Percentiles rank a stretch among this genome's conserved stretches.
Evolutionary conservation across 2,329 filamentous ascomycete species (phyloP).

Genomic region (Ophiostoma triangulosporum): DNA sequence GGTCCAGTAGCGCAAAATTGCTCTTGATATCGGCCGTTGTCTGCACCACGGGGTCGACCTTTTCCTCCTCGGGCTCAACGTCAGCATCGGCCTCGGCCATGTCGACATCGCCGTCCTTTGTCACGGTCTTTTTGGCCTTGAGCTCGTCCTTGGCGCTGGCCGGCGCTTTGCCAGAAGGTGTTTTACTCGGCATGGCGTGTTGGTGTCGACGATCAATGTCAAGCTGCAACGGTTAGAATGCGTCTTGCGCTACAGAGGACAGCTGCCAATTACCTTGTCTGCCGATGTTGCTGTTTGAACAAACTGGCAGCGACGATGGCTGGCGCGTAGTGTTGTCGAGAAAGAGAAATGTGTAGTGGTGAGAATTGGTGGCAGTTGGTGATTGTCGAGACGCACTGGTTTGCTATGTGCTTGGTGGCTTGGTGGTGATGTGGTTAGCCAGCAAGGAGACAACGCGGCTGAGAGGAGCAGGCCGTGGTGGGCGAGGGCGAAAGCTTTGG

Average conservation of each 20-base stretch:
- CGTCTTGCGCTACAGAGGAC: too few species aligned
- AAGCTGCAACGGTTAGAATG: too few species aligned
- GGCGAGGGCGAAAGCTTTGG: constrained; percentile 5
- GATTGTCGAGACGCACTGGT: background rate
- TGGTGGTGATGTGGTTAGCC: constrained; percentile 5
- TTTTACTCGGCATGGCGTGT: constrained; percentile 54
- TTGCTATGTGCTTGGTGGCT: background rate
- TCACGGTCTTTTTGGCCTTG: constrained; percentile 51
- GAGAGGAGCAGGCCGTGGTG: background rate
- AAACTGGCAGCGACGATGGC: background rate
- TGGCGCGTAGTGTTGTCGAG: background rate
- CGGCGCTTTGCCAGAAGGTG: constrained; percentile 56
- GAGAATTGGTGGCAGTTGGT: background rate
- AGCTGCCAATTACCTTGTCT: background rate
- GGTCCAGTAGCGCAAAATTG: constrained; percentile 84
- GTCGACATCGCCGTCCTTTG: constrained; percentile 58
- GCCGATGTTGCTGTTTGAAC: background rate
- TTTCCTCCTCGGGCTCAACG: constrained; percentile 24
- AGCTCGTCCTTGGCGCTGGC: constrained; percentile 38
- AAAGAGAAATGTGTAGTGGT: background rate
- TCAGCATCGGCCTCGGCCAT: constrained; percentile 50
- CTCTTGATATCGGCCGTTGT: constrained; percentile 74
- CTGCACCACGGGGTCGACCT: constrained; percentile 48
- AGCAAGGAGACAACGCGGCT: constrained; percentile 8
- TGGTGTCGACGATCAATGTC: background rate